Conservation (phyloP, 306 rosid genomes). For the Quillaja saponaria region DNA sequence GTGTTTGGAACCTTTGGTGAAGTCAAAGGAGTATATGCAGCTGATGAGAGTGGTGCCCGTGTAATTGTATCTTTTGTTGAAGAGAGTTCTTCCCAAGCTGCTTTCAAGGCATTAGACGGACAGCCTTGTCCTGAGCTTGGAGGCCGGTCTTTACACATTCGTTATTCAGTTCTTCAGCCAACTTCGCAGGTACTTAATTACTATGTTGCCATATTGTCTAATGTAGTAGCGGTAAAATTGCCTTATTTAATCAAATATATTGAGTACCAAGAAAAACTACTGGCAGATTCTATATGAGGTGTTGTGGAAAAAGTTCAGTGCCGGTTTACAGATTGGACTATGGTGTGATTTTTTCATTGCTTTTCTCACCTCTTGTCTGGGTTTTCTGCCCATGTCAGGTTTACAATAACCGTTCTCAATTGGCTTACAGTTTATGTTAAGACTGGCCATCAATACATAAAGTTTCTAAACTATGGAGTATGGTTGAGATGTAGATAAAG, state of each 20-base stretch:
- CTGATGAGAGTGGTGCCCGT: slow-evolving; percentile 83
- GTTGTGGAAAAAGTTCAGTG: background rate
- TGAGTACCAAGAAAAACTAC: no score
- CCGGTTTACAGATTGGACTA: no score
- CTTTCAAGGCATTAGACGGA: slow-evolving; percentile 60
- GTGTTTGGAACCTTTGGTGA: slow-evolving; percentile 66
- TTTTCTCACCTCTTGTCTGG: background rate
- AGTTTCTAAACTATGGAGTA: background rate
- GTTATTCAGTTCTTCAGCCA: slow-evolving; percentile 67
- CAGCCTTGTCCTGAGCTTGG: slow-evolving; percentile 63
- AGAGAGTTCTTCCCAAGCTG: slow-evolving; percentile 54
- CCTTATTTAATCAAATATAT: no score
- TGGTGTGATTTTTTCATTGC: background rate
- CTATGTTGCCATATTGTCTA: background rate
- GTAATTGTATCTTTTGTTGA: slow-evolving; percentile 64
- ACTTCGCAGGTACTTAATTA: slow-evolving; percentile 40
- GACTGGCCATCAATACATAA: background rate
- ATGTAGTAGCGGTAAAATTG: no score
- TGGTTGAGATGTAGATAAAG: background rate
- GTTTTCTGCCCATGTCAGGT: no score
- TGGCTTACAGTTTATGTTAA: no score
- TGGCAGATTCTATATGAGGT: no score
- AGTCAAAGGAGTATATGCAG: slow-evolving; percentile 62
- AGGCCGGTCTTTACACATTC: slow-evolving; percentile 71
- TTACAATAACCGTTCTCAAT: no score